A percentile compares a stretch with the other conserved stretches of the same genome.
These are phyloP conservation scores for Zasmidium angulare DNA, from an alignment of 2,329 filamentous ascomycete genomes.

Conservation along the genomic window DNA sequence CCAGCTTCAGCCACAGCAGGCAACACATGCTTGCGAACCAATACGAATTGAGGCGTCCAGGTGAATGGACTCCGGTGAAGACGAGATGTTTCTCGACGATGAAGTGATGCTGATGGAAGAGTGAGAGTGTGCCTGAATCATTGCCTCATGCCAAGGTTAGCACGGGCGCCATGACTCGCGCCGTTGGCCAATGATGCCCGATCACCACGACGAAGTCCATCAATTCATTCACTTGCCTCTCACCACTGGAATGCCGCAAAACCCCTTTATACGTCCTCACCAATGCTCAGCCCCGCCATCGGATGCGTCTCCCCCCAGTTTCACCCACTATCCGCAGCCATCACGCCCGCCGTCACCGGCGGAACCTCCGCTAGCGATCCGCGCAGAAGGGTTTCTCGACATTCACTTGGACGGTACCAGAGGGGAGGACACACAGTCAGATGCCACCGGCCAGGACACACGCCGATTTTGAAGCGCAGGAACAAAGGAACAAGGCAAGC, in stretches of 20 bases:
- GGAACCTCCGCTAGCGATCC: neutral
- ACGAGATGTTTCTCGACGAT: neutral
- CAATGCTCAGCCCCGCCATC: neutral
- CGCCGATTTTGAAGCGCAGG: constrained; percentile 36
- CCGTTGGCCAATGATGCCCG: neutral
- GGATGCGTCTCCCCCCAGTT: neutral
- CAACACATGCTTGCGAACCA: neutral
- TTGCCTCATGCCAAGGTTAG: neutral
- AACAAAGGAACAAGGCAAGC: constrained; percentile 37
- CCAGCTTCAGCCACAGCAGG: neutral
- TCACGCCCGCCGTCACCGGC: neutral
- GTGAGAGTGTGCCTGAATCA: neutral
- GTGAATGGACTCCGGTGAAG: neutral
- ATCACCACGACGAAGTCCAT: neutral
- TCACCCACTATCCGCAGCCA: neutral
- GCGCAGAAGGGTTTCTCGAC: neutral
- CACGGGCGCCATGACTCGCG: neutral
- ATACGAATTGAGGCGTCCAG: neutral
- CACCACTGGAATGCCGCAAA: too few relatives aligned
- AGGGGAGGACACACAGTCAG: neutral
- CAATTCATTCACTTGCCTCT: neutral
- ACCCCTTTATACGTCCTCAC: neutral
- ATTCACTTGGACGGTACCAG: neutral
- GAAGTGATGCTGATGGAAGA: neutral
- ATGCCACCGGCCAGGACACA: constrained; percentile 37